Evolutionary conservation across 257 asterid genomes (phyloP), one percentile per base, ranked within the genome.

Genomic region (Fraxinus anomala): DNA sequence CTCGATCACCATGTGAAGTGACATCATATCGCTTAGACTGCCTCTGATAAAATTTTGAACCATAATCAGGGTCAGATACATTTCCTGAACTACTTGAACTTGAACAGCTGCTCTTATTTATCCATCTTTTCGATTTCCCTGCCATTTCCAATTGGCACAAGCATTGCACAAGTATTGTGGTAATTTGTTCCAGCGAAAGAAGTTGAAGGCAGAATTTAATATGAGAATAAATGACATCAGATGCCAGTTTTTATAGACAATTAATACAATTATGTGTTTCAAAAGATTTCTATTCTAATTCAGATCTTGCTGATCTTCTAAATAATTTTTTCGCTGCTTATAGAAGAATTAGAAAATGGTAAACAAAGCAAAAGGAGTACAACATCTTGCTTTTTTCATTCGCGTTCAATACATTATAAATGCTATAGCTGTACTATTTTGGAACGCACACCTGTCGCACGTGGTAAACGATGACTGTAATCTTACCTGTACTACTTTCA

Each of bases 11-110:
- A n/a, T 17, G 65, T n/a, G 65, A 54, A 5, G 26, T 16, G 12
- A 54, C 26, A 1, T 17, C 12, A 54, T 54, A 19, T 54, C 26
- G 23, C n/a, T 54, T 68, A 37, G 47, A 30, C 33, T 3, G 42
- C 24, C 54, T 72, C 65, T 0, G 26, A 42, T 72, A 28, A 63
- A 47, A 17, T 26, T 72, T 76, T 9, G 21, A 61, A 23, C 70
- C 30, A 31, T 73, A 77, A 74, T 83, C 84, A 40, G 84, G 80
- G 59, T 80, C 84, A 3, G 75, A 69, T 26, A 31, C 84, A 61
- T 68, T 39, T 49, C 68, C 79, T 42, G 86, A 79, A 69, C 74
- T 72, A 11, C 26, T 36, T 12, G 86, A 78, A 51, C 85, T 82
- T 37, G 86, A 78, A 9, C 51, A 54, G 16, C 66, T 72, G 17